phyloP scores from a whole-genome alignment of 1,284 basidiomycete genomes.

The Mycena sp. region DNA sequence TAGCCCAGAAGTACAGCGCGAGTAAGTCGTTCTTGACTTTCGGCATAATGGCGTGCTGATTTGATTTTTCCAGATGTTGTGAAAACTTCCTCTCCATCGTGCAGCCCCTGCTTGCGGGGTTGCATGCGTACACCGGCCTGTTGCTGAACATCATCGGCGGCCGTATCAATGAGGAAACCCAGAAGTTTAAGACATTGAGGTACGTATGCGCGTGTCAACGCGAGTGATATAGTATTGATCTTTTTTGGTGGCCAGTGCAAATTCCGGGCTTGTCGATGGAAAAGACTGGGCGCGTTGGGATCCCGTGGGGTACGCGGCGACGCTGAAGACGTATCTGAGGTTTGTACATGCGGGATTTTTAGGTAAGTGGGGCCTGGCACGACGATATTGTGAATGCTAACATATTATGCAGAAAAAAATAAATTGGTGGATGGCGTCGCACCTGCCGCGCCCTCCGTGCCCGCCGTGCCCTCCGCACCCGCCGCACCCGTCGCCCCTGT shows the following conservation, averaged over 20 bases:
- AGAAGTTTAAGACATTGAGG: not conserved
- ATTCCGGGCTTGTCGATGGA: not conserved
- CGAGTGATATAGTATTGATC: not conserved
- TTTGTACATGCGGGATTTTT: not conserved
- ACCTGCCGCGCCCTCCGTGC: too few species aligned
- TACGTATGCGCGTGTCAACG: too few species aligned
- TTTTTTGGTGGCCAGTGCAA: not conserved
- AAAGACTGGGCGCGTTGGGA: conserved; percentile 11
- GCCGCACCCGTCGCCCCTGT: too few species aligned
- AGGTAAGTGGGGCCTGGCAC: not conserved
- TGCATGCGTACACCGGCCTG: conserved; percentile 8
- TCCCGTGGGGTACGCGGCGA: not conserved
- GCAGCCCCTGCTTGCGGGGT: not conserved
- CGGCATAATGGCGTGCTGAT: not conserved
- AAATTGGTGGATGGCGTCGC: not conserved
- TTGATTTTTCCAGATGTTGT: not conserved
- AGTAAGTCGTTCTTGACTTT: not conserved
- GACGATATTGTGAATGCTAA: not conserved
- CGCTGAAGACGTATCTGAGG: not conserved
- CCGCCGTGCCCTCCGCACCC: too few species aligned
- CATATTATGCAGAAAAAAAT: not conserved
- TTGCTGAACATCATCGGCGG: not conserved
- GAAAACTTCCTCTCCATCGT: not conserved
- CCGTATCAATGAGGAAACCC: not conserved
- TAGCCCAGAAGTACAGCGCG: not conserved